These are phyloP conservation scores for Agrocybe praecox DNA, from an alignment of 768 basidiomycete genomes.

Conservation along the genomic window DNA sequence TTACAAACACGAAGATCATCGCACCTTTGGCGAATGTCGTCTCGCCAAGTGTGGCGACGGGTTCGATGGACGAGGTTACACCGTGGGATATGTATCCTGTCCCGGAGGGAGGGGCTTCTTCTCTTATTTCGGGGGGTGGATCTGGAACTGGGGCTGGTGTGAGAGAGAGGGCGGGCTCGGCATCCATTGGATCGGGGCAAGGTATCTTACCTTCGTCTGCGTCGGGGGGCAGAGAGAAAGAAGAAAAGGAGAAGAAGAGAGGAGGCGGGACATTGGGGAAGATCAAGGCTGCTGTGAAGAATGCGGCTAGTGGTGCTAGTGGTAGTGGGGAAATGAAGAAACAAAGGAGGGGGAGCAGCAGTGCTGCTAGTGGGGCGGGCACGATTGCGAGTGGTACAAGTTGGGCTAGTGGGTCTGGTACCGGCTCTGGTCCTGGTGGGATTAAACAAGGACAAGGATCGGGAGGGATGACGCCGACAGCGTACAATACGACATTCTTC, in stretches of 20 bases:
- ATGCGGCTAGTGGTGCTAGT: not conserved
- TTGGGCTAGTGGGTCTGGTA: too few species aligned
- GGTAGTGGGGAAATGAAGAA: not conserved
- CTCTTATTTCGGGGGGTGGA: not conserved
- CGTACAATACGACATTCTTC: not conserved
- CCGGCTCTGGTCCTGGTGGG: too few species aligned
- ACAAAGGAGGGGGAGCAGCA: not conserved
- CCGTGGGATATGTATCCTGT: conserved; percentile 17
- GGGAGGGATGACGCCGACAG: not conserved
- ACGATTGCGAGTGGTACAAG: not conserved
- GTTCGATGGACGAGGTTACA: conserved; percentile 12
- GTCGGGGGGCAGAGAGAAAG: too few species aligned
- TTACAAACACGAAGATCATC: not conserved
- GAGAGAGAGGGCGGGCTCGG: not conserved
- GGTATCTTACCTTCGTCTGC: too few species aligned
- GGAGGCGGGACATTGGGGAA: not conserved
- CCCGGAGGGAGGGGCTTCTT: not conserved
- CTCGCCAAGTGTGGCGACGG: not conserved
- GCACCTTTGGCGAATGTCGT: not conserved
- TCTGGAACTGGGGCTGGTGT: not conserved
- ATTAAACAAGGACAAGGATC: too few species aligned
- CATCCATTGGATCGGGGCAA: not conserved
- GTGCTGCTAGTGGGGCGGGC: not conserved
- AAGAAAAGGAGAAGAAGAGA: not conserved
- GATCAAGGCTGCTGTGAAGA: not conserved